These are phyloP conservation scores for Aspergillus fumigatiaffinis DNA, from an alignment of 2,329 filamentous ascomycete genomes.

Conservation along the genomic window DNA sequence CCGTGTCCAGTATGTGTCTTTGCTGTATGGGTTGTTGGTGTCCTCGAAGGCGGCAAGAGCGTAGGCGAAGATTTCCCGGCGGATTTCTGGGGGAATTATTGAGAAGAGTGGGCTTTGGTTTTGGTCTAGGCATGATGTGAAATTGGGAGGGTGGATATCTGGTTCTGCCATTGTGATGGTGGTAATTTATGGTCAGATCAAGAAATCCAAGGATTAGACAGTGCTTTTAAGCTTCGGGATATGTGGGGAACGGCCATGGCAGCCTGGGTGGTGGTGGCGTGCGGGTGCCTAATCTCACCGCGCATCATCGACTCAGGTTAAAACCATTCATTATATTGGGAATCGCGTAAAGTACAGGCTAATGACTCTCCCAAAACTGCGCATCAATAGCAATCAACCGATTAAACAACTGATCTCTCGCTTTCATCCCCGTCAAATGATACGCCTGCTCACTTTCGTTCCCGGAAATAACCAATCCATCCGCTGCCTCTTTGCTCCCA, in stretches of 20 bases:
- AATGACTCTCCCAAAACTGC: slow-evolving; percentile 83
- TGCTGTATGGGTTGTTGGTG: slow-evolving; percentile 19
- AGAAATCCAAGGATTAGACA: neutral
- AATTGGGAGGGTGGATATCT: neutral
- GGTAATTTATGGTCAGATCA: neutral
- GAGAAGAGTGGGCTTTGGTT: slow-evolving; percentile 30
- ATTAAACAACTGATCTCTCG: slow-evolving; percentile 78
- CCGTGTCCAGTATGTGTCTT: slow-evolving; percentile 37
- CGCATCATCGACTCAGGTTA: neutral
- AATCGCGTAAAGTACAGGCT: neutral
- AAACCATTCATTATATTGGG: neutral
- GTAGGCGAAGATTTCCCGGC: slow-evolving; percentile 45
- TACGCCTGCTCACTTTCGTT: slow-evolving; percentile 49
- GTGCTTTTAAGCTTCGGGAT: neutral
- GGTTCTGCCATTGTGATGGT: neutral
- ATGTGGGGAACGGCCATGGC: neutral
- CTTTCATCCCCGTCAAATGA: slow-evolving; percentile 66
- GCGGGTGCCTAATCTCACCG: neutral
- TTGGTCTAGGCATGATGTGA: slow-evolving; percentile 6
- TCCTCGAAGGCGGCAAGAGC: slow-evolving; percentile 40
- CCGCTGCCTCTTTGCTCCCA: slow-evolving; percentile 63
- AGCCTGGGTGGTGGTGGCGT: neutral
- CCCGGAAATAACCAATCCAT: slow-evolving; percentile 67
- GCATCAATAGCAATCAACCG: slow-evolving; percentile 69
- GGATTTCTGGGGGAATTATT: slow-evolving; percentile 47